Evolutionary conservation across 306 rosid species (phyloP).

Genomic region (Vachellia collinsii): DNA sequence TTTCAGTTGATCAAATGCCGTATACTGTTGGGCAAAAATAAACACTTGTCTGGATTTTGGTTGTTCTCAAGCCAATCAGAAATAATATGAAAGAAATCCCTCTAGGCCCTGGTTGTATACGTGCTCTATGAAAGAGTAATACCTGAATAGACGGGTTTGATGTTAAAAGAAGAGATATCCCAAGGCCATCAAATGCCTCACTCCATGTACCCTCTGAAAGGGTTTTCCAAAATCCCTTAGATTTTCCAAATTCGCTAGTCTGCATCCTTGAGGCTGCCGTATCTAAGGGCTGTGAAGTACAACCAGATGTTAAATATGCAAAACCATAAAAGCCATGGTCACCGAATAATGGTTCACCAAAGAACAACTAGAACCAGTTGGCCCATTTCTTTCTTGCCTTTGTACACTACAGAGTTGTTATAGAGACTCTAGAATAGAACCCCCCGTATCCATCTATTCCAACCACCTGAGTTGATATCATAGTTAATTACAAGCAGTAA

Average conservation of each 20-base stretch:
- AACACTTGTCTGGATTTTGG: conserved; percentile 27
- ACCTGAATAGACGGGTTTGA: conserved; percentile 96
- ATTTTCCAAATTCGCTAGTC: conserved; percentile 94
- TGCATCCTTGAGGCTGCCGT: conserved; percentile 93
- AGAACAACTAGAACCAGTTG: neutral
- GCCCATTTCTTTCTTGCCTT: neutral
- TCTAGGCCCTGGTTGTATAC: conserved; percentile 32
- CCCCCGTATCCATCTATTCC: neutral
- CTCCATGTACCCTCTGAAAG: conserved; percentile 82
- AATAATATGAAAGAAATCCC: conserved; percentile 25
- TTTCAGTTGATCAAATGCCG: conserved; percentile 88
- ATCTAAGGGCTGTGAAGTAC: conserved; percentile 79
- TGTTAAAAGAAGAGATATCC: conserved; percentile 91
- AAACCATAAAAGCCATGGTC: neutral
- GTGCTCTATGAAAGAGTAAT: conserved; percentile 14
- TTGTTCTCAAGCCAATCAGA: conserved; percentile 24
- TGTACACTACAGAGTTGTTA: neutral
- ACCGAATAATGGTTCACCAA: conserved; percentile 7
- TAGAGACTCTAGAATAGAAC: neutral
- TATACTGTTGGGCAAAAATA: conserved; percentile 59
- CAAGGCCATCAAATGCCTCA: conserved; percentile 92
- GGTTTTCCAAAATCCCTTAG: conserved; percentile 91
- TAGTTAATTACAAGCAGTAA: neutral
- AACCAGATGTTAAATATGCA: conserved; percentile 35
- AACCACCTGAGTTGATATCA: conserved; percentile 8